These are phyloP conservation scores for Fusarium sp. DNA, from an alignment of 2,329 filamentous ascomycete species.

Conservation along the genomic window DNA sequence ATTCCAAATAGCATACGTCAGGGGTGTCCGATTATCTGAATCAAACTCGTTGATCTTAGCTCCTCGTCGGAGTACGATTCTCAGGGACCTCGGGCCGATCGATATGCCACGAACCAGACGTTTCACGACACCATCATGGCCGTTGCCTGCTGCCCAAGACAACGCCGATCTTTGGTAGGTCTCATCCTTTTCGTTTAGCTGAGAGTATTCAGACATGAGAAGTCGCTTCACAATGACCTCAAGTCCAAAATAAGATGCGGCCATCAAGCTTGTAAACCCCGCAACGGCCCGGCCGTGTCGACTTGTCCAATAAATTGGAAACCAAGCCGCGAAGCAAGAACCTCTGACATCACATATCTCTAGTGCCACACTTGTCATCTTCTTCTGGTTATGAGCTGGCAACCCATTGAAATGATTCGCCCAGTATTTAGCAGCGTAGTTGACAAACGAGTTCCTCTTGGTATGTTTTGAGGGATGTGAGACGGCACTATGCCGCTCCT, in stretches of 20 bases:
- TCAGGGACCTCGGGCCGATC: background rate
- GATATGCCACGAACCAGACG: background rate
- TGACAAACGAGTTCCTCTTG: background rate
- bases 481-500: fast-evolving
- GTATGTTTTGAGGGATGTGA: background rate
- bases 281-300: fast-evolving
- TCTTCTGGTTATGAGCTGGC: fast-evolving
- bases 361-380: fast-evolving
- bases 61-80: fast-evolving
- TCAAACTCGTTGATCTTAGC: background rate
- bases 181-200: background rate
- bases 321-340: background rate
- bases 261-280: background rate
- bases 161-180: background rate
- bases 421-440: background rate
- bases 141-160: background rate
- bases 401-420: background rate
- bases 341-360: background rate
- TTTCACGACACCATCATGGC: background rate
- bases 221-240: background rate
- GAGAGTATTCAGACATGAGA: background rate
- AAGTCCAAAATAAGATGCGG: background rate
- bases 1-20: background rate
- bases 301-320: background rate
- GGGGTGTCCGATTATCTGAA: background rate